A percentile compares a stretch with the other conserved stretches of the same genome.
phyloP scores from a whole-genome alignment of 2,329 filamentous ascomycete species.

The Calycina marina region DNA sequence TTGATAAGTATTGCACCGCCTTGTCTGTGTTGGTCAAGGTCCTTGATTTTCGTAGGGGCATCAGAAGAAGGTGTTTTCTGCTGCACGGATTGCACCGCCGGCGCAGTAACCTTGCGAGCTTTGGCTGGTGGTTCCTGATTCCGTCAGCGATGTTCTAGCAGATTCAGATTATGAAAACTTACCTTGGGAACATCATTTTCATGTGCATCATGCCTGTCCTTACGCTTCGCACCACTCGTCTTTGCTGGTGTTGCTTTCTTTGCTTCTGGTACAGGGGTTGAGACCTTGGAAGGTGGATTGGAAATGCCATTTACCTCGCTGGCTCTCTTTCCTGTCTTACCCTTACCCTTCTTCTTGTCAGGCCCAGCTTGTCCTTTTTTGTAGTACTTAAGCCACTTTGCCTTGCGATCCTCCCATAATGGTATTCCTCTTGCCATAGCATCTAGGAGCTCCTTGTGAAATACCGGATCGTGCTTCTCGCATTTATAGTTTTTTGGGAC shows the following conservation, averaged over 20 bases:
- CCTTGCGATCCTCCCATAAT: slow-evolving; percentile 65
- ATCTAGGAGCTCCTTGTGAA: slow-evolving; percentile 63
- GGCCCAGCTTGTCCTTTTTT: slow-evolving; percentile 34
- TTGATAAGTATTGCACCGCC: slow-evolving; percentile 55
- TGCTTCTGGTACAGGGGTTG: slow-evolving; percentile 5
- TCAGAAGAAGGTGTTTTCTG: slow-evolving; percentile 23
- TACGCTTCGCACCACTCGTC: slow-evolving; percentile 35
- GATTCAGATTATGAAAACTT: slow-evolving; percentile 10
- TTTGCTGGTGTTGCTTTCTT: slow-evolving; percentile 29
- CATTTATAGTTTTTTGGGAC: slow-evolving; percentile 81
- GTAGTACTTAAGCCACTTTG: slow-evolving; percentile 40
- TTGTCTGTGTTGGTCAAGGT: slow-evolving; percentile 49
- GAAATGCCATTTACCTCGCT: slow-evolving; percentile 39
- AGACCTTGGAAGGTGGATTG: slow-evolving; percentile 13
- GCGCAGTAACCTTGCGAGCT: slow-evolving; percentile 35
- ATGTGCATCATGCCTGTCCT: slow-evolving; percentile 40
- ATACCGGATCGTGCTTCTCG: slow-evolving; percentile 72
- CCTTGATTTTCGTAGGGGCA: slow-evolving; percentile 33
- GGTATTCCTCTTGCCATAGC: slow-evolving; percentile 69
- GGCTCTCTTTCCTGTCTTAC: slow-evolving; percentile 37
- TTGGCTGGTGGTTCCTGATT: slow-evolving; percentile 30
- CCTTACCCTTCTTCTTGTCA: slow-evolving; percentile 41
- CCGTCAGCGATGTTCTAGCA: slow-evolving; percentile 3
- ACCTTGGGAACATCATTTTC: slow-evolving; percentile 35
- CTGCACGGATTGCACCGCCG: slow-evolving; percentile 28